These are phyloP conservation scores for Hansenula anomala DNA, from an alignment of 1,139 yeast species.

Conservation along the genomic window DNA sequence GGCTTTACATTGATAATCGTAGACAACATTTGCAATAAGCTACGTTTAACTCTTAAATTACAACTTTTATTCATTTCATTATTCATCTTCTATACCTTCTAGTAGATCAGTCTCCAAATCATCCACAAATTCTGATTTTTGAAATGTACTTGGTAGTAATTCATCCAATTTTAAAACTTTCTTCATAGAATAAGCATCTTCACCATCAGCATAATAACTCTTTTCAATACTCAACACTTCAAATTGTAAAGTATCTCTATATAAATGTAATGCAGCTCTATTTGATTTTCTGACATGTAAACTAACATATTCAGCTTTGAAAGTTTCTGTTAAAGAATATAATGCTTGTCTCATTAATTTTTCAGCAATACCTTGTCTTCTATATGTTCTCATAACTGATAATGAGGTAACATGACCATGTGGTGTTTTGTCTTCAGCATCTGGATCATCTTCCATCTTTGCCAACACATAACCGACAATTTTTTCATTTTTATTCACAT, in stretches of 20 bases:
- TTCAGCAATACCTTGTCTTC: slow-evolving; percentile 94
- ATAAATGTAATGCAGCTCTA: slow-evolving; percentile 89
- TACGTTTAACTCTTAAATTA: neutral
- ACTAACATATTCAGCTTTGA: slow-evolving; percentile 79
- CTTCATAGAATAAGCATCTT: slow-evolving; percentile 97
- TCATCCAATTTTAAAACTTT: slow-evolving; percentile 56
- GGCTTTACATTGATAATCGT: too few species aligned
- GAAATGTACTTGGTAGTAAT: slow-evolving; percentile 52
- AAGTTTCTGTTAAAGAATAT: slow-evolving; percentile 76
- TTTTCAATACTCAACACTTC: slow-evolving; percentile 79
- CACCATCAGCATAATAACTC: slow-evolving; percentile 93
- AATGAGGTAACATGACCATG: slow-evolving; percentile 95
- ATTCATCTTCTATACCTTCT: slow-evolving; percentile 26
- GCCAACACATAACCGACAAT: slow-evolving; percentile 93
- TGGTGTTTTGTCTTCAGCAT: slow-evolving; percentile 62
- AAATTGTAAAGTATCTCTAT: slow-evolving; percentile 80
- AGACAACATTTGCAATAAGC: neutral
- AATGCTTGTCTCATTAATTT: slow-evolving; percentile 86
- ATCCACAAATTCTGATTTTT: slow-evolving; percentile 41
- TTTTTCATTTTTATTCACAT: slow-evolving; percentile 62
- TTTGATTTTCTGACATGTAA: slow-evolving; percentile 92
- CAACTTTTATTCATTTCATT: neutral
- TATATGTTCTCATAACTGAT: slow-evolving; percentile 91
- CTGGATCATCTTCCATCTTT: slow-evolving; percentile 94
- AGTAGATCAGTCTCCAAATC: slow-evolving; percentile 43